Base-by-base conservation (phyloP, 371 early-diverging fungal genomes). In the Mucor circinelloides region DNA sequence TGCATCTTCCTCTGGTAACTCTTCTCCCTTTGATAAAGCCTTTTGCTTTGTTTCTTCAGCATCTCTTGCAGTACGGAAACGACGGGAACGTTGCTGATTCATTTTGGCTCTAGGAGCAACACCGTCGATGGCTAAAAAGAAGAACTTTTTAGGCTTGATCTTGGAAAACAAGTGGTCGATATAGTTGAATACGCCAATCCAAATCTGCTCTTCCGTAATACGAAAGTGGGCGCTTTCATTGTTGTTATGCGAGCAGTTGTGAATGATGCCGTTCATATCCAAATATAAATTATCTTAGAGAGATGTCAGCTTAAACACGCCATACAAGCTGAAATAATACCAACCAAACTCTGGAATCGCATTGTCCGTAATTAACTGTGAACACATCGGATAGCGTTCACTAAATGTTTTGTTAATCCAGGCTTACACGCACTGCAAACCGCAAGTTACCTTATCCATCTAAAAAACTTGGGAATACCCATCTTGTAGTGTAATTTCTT, bases 191-290 rank as follows among this genome's bases (percentile, higher is more conserved):
- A 98, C 95, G 54, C 89, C 93, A 28, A 93, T 76, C 84, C 96
- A 96, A 87, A 99, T 97, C 77, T 94, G 94, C 62, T 95, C 95
- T 72, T 98, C 98, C 3, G 94, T 92, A 27, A 91, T 78, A 52
- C 91, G 82, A 48, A 86, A 88, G 58, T 90, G 89, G 1, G 87
- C 87, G 74, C 85, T 89, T 58, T 91, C 91, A 69, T 92, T 92
- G 73, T 97, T 96, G 32, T 97, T 95, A 74, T 99, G 96, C 42
- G 95, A 94, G 79, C 99, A 99, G 59, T 97, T 96, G 81, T 99
- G 99, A 72, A 99, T 93, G 74, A 99, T 98, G 60, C 99, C 99
- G 82, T 99, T 99, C 96, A 99, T 98, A 73, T 99, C 99, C 73
- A 99, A 81, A 72, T 99, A 99, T 62, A 99, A 84, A 79, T 96